Evolutionary conservation across 2,329 filamentous ascomycete species (phyloP).

Genomic region (Macrophomina pseudophaseolina): DNA sequence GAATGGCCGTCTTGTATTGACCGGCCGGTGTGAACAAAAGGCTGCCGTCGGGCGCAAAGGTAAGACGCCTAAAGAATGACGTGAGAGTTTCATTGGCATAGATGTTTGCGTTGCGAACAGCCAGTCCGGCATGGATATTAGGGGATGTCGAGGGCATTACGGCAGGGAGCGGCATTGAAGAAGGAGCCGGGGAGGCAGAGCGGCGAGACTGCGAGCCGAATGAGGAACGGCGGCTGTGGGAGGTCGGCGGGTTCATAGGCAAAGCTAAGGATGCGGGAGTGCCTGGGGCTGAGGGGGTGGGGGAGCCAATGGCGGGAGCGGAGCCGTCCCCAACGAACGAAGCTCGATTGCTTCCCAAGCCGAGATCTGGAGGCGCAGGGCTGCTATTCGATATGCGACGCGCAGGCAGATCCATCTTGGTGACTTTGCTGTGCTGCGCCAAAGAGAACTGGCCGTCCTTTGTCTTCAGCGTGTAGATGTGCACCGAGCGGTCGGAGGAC

Average conservation of each 20-base stretch:
- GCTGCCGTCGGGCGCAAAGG: constrained; percentile 94
- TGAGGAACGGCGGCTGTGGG: constrained; percentile 91
- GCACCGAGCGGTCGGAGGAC: constrained; percentile 95
- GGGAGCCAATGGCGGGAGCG: constrained; percentile 72
- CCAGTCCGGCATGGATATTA: constrained; percentile 68
- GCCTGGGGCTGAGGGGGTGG: constrained; percentile 86
- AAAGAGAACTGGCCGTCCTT: constrained; percentile 96
- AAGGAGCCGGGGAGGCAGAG: constrained; percentile 87
- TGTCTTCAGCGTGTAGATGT: constrained; percentile 94
- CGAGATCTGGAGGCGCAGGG: constrained; percentile 85
- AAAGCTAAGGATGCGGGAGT: constrained; percentile 88
- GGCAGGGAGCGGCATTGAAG: constrained; percentile 86
- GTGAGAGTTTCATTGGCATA: constrained; percentile 97
- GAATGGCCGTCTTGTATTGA: constrained; percentile 84
- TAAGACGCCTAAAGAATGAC: constrained; percentile 92
- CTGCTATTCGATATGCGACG: constrained; percentile 89
- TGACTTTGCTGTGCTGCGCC: constrained; percentile 76
- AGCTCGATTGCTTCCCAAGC: constrained; percentile 59
- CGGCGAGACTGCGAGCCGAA: constrained; percentile 77
- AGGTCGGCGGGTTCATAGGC: constrained; percentile 96
- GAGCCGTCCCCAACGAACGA: constrained; percentile 65
- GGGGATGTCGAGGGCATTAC: constrained; percentile 95
- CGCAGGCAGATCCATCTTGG: constrained; percentile 91
- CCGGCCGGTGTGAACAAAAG: constrained; percentile 92
- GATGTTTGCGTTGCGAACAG: constrained; percentile 79